phyloP scores from a whole-genome alignment of 129 eudicot genomes.

The Pseudognaphalium luteoalbum region DNA sequence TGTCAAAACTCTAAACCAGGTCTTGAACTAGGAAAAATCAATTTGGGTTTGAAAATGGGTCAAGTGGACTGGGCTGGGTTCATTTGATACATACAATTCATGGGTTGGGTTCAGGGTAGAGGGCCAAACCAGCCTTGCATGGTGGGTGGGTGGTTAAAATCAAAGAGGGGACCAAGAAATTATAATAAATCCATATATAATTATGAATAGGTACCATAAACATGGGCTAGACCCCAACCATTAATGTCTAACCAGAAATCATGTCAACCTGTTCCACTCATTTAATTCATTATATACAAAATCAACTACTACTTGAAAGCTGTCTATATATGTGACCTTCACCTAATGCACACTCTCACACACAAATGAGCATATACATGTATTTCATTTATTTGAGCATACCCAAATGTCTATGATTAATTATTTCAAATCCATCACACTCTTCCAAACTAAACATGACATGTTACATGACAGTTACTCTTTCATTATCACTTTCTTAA shows the following conservation, averaged over 20 bases:
- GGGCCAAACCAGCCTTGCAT: conserved; percentile 19
- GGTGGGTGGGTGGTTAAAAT: conserved; percentile 20
- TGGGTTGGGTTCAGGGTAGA: background rate
- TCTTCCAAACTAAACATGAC: conserved; percentile 21
- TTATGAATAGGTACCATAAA: conserved; percentile 18
- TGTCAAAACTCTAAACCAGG: background rate
- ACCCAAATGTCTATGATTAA: conserved; percentile 12
- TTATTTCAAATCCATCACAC: conserved; percentile 18
- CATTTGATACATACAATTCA: background rate
- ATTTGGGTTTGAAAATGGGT: background rate
- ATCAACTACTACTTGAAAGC: conserved; percentile 35
- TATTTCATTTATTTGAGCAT: conserved; percentile 37
- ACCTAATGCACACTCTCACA: conserved; percentile 36
- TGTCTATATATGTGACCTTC: conserved; percentile 37
- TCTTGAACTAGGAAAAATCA: background rate
- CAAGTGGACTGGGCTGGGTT: background rate
- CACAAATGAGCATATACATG: conserved; percentile 29
- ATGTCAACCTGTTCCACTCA: conserved; percentile 35
- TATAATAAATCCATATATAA: background rate
- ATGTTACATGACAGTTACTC: conserved; percentile 22
- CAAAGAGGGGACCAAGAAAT: conserved; percentile 27
- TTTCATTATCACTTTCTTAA: background rate
- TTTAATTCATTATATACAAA: conserved; percentile 28
- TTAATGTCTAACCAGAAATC: conserved; percentile 37
- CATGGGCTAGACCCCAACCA: conserved; percentile 42